phyloP scores from a whole-genome alignment of 2,329 filamentous ascomycete genomes.

The Phaeosphaeria sp. region DNA sequence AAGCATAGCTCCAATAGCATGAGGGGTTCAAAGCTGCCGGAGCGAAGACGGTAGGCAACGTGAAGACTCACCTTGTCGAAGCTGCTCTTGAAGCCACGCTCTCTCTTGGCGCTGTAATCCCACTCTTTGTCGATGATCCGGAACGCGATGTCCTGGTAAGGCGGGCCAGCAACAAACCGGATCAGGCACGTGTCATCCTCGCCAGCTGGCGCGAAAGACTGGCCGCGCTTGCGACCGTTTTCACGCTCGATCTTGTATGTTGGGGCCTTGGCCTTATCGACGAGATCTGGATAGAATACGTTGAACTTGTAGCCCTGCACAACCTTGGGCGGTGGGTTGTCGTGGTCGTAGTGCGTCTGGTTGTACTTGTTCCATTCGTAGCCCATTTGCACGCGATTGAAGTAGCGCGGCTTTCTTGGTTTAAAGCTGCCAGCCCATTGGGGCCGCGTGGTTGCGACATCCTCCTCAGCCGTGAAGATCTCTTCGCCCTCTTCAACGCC shows the following conservation, averaged over 20 bases:
- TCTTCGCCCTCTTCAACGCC: conserved; percentile 94
- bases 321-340: conserved; percentile 96
- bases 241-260: conserved; percentile 97
- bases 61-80: conserved; percentile 84
- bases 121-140: conserved; percentile 98
- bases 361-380: conserved; percentile 99
- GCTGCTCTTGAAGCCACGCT: conserved; percentile 92
- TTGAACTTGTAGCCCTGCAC: conserved; percentile 99
- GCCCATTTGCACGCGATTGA: conserved; percentile 98
- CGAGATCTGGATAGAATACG: conserved; percentile 97
- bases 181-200: conserved; percentile 98
- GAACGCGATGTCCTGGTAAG: conserved; percentile 97
- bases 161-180: conserved; percentile 91
- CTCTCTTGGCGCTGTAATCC: conserved; percentile 96
- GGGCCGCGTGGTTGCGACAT: conserved; percentile 70
- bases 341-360: conserved; percentile 98
- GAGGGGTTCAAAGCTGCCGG: no score
- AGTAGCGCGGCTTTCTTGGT: conserved; percentile 92
- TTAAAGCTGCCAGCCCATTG: conserved; percentile 85
- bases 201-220: conserved; percentile 90
- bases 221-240: conserved; percentile 83
- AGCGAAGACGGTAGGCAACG: conserved; percentile 1
- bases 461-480: conserved; percentile 90
- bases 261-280: conserved; percentile 92
- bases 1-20: conserved; percentile 23